These are phyloP conservation scores for Moesziomyces sp. DNA, from an alignment of 1,284 basidiomycete species.

Conservation along the genomic window DNA sequence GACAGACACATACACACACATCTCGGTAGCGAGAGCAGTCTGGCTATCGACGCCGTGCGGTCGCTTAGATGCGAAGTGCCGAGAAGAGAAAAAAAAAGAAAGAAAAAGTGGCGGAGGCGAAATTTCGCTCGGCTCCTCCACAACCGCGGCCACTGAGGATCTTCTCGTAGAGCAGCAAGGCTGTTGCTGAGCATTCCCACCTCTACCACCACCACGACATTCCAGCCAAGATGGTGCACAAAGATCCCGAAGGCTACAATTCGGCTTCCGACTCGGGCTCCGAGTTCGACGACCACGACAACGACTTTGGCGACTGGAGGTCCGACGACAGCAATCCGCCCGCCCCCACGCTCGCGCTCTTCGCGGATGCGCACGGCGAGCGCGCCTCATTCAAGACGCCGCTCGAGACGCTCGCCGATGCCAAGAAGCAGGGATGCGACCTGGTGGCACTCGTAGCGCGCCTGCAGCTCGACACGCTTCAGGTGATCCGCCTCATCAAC, in stretches of 20 bases:
- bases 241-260: slow-evolving; percentile 29
- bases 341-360: slow-evolving; percentile 24
- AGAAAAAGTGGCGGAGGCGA: neutral
- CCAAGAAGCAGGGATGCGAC: slow-evolving; percentile 55
- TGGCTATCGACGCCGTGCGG: too few relatives aligned
- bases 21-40: too few relatives aligned
- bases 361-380: slow-evolving; percentile 15
- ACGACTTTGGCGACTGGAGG: slow-evolving; percentile 51
- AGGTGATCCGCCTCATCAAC: slow-evolving; percentile 65
- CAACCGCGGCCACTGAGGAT: neutral
- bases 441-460: slow-evolving; percentile 40
- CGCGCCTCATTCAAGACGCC: slow-evolving; percentile 39
- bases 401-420: slow-evolving; percentile 50
- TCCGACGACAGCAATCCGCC: slow-evolving; percentile 28
- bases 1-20: too few relatives aligned
- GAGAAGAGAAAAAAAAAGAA: neutral
- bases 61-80: neutral
- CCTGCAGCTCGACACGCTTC: slow-evolving; percentile 56
- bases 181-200: neutral
- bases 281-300: slow-evolving; percentile 36
- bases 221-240: slow-evolving; percentile 39
- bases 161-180: too few relatives aligned
- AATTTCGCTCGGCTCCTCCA: slow-evolving; percentile 1
- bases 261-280: slow-evolving; percentile 23
- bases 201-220: neutral